phyloP scores from a whole-genome alignment of 257 asterid species.

The Sherardia arvensis region DNA sequence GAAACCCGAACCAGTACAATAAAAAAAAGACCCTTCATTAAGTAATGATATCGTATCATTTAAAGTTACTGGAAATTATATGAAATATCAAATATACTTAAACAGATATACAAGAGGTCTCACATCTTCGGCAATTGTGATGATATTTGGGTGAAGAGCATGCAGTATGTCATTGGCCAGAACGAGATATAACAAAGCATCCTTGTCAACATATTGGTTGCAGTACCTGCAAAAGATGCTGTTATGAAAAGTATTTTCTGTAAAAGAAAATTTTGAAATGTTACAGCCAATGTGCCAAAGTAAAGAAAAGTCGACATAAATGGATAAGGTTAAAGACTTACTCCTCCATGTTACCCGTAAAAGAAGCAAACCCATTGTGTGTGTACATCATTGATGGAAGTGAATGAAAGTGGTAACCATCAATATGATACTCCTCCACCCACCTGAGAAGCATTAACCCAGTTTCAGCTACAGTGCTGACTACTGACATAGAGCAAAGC shows the following conservation, averaged over 20 bases:
- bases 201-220: slow-evolving; percentile 92
- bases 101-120: slow-evolving; percentile 23
- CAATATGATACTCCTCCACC: slow-evolving; percentile 90
- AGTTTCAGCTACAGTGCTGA: slow-evolving; percentile 15
- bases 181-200: slow-evolving; percentile 76
- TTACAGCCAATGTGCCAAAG: background rate
- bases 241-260: slow-evolving; percentile 5
- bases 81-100: background rate
- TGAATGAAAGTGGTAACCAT: slow-evolving; percentile 93
- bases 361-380: slow-evolving; percentile 88
- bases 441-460: slow-evolving; percentile 52
- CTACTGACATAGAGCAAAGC: slow-evolving; percentile 4
- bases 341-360: slow-evolving; percentile 95
- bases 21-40: too few species aligned
- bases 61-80: too few species aligned
- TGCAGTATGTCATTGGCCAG: slow-evolving; percentile 86
- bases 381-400: slow-evolving; percentile 95
- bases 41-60: too few species aligned
- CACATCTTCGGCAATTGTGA: slow-evolving; percentile 98
- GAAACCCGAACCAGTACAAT: background rate
- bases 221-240: slow-evolving; percentile 61
- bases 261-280: background rate
- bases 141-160: slow-evolving; percentile 72
- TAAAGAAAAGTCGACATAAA: slow-evolving; percentile 1
- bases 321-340: slow-evolving; percentile 34